A percentile compares a stretch with the other conserved stretches of the same genome.
Evolutionary conservation across 495 filamentous ascomycete species (phyloP).

Genomic region (Pseudomonodictys pantanalensis): DNA sequence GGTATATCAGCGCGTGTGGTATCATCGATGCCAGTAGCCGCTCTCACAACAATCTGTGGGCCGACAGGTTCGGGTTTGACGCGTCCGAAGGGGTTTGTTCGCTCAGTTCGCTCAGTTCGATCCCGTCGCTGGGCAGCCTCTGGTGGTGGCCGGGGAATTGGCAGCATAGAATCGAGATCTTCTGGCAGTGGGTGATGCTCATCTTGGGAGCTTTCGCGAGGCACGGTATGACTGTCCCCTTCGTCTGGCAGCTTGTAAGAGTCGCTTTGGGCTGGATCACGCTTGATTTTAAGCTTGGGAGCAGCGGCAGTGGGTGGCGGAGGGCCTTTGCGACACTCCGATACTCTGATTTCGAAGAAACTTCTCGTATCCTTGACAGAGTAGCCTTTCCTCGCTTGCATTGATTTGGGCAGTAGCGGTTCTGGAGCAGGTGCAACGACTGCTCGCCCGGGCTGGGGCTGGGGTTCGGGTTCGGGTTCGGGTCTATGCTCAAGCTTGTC

Average conservation of each 20-base stretch:
- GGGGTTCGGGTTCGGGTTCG: background rate
- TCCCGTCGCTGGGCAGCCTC: conserved; percentile 9
- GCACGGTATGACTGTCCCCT: background rate
- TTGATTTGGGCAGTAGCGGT: background rate
- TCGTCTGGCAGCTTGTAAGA: background rate
- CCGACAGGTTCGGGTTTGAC: background rate
- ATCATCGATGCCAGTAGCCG: background rate
- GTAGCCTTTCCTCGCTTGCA: background rate
- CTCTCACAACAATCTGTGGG: conserved; percentile 10
- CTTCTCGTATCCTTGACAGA: conserved; percentile 22
- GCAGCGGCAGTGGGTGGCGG: conserved; percentile 14
- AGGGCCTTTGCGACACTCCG: background rate
- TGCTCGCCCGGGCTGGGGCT: background rate
- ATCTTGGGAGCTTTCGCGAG: background rate
- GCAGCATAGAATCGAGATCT: conserved; percentile 10
- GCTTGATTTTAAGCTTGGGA: background rate
- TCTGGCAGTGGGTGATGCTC: background rate
- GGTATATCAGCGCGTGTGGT: background rate
- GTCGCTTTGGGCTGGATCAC: background rate
- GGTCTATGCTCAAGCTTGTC: background rate
- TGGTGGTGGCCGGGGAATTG: conserved; percentile 15
- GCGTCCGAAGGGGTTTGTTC: conserved; percentile 21
- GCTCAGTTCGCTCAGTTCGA: conserved; percentile 14
- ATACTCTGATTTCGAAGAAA: conserved; percentile 25
- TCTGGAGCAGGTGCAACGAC: background rate